These are phyloP conservation scores for Trametes coccinea DNA, from an alignment of 768 basidiomycete genomes.

Conservation along the genomic window DNA sequence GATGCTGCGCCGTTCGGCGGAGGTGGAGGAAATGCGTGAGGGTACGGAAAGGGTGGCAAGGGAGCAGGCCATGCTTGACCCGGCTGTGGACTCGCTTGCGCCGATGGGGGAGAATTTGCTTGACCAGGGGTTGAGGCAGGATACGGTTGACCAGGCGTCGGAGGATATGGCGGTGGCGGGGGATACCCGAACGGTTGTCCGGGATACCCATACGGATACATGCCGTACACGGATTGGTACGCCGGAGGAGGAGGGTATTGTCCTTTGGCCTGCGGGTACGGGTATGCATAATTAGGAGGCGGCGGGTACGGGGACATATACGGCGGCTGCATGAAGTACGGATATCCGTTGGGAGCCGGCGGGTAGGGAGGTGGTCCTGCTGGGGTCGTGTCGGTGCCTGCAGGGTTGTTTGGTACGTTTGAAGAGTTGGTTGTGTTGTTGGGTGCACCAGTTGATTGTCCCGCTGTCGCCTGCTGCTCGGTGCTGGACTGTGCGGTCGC, in stretches of 20 bases:
- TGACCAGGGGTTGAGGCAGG: conserved; percentile 7
- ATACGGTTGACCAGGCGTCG: conserved; percentile 16
- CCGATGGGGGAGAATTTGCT: background rate
- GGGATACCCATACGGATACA: conserved; percentile 24
- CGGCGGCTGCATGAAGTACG: conserved; percentile 42
- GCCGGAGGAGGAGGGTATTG: conserved; percentile 18
- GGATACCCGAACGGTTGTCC: conserved; percentile 15
- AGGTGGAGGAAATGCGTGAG: conserved; percentile 23
- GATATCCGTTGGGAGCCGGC: conserved; percentile 30
- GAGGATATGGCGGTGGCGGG: conserved; percentile 6
- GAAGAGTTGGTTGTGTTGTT: background rate
- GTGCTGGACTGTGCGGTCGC: background rate
- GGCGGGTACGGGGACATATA: conserved; percentile 32
- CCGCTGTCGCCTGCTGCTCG: background rate
- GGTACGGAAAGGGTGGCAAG: conserved; percentile 19
- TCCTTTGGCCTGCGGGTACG: conserved; percentile 21
- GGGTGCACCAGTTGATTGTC: background rate
- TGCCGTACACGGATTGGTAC: conserved; percentile 22
- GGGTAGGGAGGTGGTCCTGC: conserved; percentile 16
- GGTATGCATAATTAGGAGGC: conserved; percentile 16
- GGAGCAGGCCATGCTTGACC: conserved; percentile 9
- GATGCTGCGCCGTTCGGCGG: conserved; percentile 13
- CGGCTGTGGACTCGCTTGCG: background rate
- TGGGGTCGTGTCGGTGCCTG: background rate
- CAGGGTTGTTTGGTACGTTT: too few species aligned